Base-by-base conservation (phyloP, 2,329 filamentous ascomycete species). In the Hypomyces perniciosus region DNA sequence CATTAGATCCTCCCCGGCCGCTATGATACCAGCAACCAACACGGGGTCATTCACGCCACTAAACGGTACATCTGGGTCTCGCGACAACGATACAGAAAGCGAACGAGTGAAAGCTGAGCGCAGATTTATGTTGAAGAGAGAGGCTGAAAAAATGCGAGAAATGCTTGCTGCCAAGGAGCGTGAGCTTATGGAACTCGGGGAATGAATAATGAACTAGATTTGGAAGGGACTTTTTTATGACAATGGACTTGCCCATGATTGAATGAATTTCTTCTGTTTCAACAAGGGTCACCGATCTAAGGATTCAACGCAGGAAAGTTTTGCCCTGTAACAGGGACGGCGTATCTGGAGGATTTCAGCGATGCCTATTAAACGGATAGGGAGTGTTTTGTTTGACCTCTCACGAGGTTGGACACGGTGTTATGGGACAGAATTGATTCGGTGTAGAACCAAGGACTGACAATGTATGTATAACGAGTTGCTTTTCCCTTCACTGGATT, bases 91-190 rank as follows among this genome's bases (percentile, higher is more conserved):
- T 52, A 42, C 28, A 6, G 76, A 81, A 30, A 68, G 66, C n/a
- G 79, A 80, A 30, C 72, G 71, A 10, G 62, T 72, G 6, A 84
- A 79, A 58, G 75, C 78, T 4, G 84, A 87, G 56, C 77, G 83
- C 50, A 77, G 85, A 44, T 80, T 79, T 7, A 78, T 83, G 44
- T 70, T 95, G 44, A 79, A 85, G 63, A 76, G 82, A 27, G 88
- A 95, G 65, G 83, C 87, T 0, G 86, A 91, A 61, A 75, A 76
- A 47, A 93, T 93, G 83, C 78, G 86, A 35, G 81, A 85, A 64
- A 74, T 86, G 66, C 72, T 91, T 30, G 77, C 82, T 8, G 84
- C 81, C 9, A 91, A 90, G 62, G 87, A 91, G 67, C 76, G 82
- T 43, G 87, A 91, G 61, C 70, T 91, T 13, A 65, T 67, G 59